These are phyloP conservation scores for Diaporthe sp. DNA, from an alignment of 2,329 filamentous ascomycete genomes.

Conservation along the genomic window DNA sequence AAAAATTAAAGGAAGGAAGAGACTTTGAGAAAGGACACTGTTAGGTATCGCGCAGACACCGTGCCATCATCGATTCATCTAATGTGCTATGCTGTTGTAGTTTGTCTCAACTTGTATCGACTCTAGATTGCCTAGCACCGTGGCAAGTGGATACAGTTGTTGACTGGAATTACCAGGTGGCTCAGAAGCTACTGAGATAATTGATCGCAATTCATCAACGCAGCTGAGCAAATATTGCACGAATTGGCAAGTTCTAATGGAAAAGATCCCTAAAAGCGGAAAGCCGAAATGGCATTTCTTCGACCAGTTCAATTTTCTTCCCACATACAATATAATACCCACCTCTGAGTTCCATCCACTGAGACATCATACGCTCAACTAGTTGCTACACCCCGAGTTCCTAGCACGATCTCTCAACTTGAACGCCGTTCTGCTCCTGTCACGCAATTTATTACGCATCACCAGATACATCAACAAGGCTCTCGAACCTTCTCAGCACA, in stretches of 20 bases:
- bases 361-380: not conserved
- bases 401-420: not conserved
- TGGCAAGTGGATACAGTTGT: not conserved
- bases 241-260: not conserved
- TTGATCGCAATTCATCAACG: not conserved
- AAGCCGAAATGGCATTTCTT: not conserved
- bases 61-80: not conserved
- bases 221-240: not conserved
- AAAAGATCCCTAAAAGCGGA: too few species aligned
- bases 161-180: not conserved
- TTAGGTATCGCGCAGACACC: not conserved
- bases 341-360: not conserved
- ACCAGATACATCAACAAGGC: not conserved
- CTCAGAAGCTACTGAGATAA: not conserved
- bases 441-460: too few species aligned
- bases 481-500: too few species aligned
- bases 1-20: too few species aligned
- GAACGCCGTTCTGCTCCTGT: not conserved
- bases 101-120: not conserved
- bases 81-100: not conserved
- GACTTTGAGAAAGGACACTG: not conserved
- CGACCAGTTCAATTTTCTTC: not conserved
- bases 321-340: not conserved
- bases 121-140: not conserved
- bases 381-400: not conserved